Base-by-base conservation (phyloP, 2,329 filamentous ascomycete species). In the Xylaria sp. region DNA sequence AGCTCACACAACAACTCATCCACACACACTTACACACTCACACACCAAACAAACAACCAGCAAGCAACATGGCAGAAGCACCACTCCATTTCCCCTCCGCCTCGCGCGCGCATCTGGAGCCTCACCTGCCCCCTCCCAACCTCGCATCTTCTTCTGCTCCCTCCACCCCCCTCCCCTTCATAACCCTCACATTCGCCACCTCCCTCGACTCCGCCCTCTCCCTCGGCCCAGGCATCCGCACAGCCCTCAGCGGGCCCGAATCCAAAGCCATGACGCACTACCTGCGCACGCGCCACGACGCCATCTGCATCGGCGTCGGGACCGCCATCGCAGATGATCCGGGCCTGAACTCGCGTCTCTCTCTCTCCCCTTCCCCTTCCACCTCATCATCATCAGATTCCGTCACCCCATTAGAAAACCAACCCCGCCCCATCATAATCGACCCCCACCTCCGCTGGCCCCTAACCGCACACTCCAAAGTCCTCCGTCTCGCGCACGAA, bases 201-300 rank as follows among this genome's bases (percentile, higher is more conserved):
- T 97, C 92, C 3, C 87, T 99, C 66, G 93, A 97, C 76, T 88
- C 89, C 47, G 84, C 86, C 57, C 81, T 95, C 54, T 84, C 92
- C 1, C 80, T 93, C 34, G 81, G 87, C 0, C 91, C 91, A 0
- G 92, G 92, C 11, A 80, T 85, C n/a, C 89, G 89, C 65, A 97
- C 93, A 1, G 79, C 83, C 0, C 83, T 97, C 11, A 97, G 93
- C 1, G 92, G 92, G 2, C 83, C 88, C 0, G 80, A 87, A 64
- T 91, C 91, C 44, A 96, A 96, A 74, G 83, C 90, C 56, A 95
- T 97, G 91, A 97, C 93, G 0, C 93, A 97, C 74, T 91, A 89
- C 72, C 83, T 97, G 34, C 90, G 93, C 68, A 87, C 87, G 10
- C 83, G 82, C 13, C 92, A 97, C 75, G 85, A 90, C 63, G 91